A percentile compares a stretch with the other conserved stretches of the same genome.
Conservation (phyloP, 208 protist genomes). For the Leishmania tropica region DNA sequence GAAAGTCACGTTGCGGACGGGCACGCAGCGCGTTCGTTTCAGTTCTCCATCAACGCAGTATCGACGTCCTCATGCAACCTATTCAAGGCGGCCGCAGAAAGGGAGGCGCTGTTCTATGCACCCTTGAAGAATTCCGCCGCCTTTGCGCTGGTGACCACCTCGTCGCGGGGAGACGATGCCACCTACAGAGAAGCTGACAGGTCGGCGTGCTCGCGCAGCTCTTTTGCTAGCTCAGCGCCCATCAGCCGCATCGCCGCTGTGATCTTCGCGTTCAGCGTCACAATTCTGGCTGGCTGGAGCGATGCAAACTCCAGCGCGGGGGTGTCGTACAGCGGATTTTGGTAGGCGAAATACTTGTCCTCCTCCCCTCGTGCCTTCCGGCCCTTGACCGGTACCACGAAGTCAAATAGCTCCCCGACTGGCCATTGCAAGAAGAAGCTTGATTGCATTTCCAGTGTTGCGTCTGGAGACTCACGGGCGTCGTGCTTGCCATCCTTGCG, state of each 20-base stretch:
- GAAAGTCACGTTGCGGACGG: background rate
- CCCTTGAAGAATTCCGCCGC: conserved; percentile 14
- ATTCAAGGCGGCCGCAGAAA: conserved; percentile 21
- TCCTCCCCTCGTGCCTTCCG: conserved; percentile 16
- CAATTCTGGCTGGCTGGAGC: conserved; percentile 24
- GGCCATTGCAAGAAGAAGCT: conserved; percentile 75
- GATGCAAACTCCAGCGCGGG: conserved; percentile 26
- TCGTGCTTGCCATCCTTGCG: conserved; percentile 18
- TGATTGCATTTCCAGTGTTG: conserved; percentile 39
- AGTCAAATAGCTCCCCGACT: conserved; percentile 61
- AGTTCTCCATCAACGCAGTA: conserved; percentile 8
- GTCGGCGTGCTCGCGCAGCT: conserved; percentile 19
- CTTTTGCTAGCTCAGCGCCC: conserved; percentile 30
- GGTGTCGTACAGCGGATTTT: conserved; percentile 33
- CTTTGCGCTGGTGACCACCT: conserved; percentile 3
- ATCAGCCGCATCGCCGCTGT: conserved; percentile 53
- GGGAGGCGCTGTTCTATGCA: conserved; percentile 4
- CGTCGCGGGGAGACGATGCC: conserved; percentile 4
- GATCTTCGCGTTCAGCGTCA: conserved; percentile 35
- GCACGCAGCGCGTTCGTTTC: background rate
- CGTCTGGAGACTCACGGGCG: conserved; percentile 26
- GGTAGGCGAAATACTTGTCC: conserved; percentile 26
- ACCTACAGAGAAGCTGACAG: background rate
- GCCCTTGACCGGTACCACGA: conserved; percentile 46
- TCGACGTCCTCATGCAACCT: conserved; percentile 36